Conservation (phyloP, 2,329 filamentous ascomycete genomes). For the Fonsecaea multimorphosa region DNA sequence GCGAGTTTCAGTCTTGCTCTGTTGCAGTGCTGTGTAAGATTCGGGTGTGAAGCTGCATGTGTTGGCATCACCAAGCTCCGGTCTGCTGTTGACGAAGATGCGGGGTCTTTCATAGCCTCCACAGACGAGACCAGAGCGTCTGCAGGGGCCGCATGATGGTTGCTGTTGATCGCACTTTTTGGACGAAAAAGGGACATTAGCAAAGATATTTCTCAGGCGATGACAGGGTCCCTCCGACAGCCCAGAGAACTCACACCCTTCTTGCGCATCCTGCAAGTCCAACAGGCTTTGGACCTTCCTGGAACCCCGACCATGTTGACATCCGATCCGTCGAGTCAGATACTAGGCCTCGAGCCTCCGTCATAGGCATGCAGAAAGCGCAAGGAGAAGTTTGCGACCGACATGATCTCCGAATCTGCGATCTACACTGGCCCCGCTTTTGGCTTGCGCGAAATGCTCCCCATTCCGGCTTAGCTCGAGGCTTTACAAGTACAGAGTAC, state of each 20-base stretch:
- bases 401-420: neutral
- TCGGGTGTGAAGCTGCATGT: conserved; percentile 5
- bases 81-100: conserved; percentile 19
- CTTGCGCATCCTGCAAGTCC: conserved; percentile 17
- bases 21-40: conserved; percentile 6
- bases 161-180: conserved; percentile 19
- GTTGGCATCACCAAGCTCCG: conserved; percentile 5
- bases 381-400: neutral
- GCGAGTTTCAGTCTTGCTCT: conserved; percentile 1
- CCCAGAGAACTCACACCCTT: conserved; percentile 17
- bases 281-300: conserved; percentile 20
- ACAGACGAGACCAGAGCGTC: conserved; percentile 11
- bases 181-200: neutral
- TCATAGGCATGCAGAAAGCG: neutral
- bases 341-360: neutral
- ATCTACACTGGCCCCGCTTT: neutral
- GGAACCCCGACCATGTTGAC: conserved; percentile 20
- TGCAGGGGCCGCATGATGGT: conserved; percentile 18
- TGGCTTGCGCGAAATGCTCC: neutral
- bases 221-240: neutral
- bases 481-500: neutral
- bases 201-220: neutral
- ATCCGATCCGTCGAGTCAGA: neutral
- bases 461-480: neutral
- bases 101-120: conserved; percentile 13